A percentile compares a stretch with the other conserved stretches of the same genome.
Conservation (phyloP, 164 flowering plant species). For the Macadamia integrifolia region DNA sequence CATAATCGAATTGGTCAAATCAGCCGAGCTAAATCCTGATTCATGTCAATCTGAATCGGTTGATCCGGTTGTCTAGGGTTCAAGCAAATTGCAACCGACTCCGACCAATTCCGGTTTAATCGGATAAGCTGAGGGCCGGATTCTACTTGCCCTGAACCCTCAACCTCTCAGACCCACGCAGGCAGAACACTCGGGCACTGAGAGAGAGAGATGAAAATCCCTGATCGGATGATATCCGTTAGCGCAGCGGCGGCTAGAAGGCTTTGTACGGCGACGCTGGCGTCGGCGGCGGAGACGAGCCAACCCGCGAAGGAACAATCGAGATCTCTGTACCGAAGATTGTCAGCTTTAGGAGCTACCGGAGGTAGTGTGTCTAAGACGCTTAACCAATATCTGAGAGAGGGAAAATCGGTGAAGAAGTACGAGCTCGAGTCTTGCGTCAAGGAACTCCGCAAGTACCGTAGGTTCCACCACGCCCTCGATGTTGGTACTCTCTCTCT, state of each 20-base stretch:
- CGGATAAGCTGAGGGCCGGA: no score
- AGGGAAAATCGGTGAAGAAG: constrained; percentile 37
- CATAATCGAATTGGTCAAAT: no score
- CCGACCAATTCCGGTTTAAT: no score
- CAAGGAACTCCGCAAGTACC: constrained; percentile 51
- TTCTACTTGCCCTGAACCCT: no score
- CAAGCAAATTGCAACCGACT: no score
- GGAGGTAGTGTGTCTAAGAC: constrained; percentile 30
- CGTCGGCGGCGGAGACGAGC: constrained; percentile 1
- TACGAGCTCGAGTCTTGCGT: constrained; percentile 29
- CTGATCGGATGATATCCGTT: no score
- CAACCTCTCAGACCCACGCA: no score
- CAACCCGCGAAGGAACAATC: neutral
- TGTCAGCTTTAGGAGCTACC: constrained; percentile 33
- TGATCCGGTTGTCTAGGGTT: no score
- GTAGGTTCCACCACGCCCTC: constrained; percentile 40
- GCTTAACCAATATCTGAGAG: constrained; percentile 35
- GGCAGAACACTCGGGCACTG: no score
- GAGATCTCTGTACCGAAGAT: constrained; percentile 28
- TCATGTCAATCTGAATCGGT: no score
- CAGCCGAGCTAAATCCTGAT: no score
- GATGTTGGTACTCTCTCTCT: constrained; percentile 31
- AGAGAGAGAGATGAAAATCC: no score
- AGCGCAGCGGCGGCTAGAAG: neutral
- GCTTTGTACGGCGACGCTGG: constrained; percentile 1